phyloP scores from a whole-genome alignment of 345 rosid genomes.

The Laguncularia racemosa region DNA sequence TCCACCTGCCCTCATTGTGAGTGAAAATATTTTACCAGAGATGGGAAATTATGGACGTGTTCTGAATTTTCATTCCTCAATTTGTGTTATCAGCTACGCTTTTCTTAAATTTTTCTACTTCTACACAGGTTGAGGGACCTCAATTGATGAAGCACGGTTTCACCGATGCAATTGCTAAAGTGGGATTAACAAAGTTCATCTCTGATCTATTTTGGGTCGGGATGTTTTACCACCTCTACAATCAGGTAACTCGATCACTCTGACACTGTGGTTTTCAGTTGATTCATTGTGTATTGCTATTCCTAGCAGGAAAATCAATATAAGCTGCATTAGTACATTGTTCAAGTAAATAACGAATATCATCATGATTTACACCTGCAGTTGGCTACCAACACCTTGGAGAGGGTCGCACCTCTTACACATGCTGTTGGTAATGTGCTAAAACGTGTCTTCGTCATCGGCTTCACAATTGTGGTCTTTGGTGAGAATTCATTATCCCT shows the following conservation, averaged over 20 bases:
- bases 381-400: constrained; percentile 96
- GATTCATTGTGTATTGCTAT: neutral
- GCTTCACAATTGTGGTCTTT: constrained; percentile 74
- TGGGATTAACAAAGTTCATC: constrained; percentile 74
- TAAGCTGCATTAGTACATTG: too few relatives aligned
- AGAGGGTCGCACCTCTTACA: constrained; percentile 95
- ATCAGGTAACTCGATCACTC: constrained; percentile 47
- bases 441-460: constrained; percentile 96
- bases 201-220: constrained; percentile 98
- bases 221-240: constrained; percentile 96
- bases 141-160: constrained; percentile 70
- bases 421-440: constrained; percentile 98
- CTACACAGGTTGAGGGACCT: constrained; percentile 81
- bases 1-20: constrained; percentile 89
- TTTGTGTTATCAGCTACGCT: neutral
- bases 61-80: neutral
- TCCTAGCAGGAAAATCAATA: too few relatives aligned
- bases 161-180: constrained; percentile 75
- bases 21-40: constrained; percentile 10
- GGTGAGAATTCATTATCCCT: constrained; percentile 31
- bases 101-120: constrained; percentile 1
- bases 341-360: neutral
- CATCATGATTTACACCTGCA: constrained; percentile 20
- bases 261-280: neutral
- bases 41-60: neutral